Evolutionary conservation across 495 filamentous ascomycete species (phyloP).

Genomic region (Penicillium cinerascens): DNA sequence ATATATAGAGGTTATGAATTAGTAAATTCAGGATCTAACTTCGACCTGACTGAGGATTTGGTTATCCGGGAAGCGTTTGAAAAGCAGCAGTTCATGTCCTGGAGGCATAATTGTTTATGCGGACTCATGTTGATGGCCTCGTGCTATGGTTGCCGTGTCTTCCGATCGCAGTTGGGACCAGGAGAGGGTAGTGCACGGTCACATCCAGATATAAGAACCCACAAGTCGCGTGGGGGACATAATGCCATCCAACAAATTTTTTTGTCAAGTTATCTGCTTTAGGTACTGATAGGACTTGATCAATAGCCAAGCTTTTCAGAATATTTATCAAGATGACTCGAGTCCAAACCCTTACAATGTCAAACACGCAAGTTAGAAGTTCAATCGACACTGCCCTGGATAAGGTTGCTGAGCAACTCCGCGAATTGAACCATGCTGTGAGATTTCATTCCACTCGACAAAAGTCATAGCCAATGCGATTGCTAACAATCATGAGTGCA

Average conservation of each 20-base stretch:
- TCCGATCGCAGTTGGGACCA: background rate
- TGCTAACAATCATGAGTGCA: background rate
- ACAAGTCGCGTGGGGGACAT: background rate
- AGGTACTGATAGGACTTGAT: background rate
- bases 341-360: background rate
- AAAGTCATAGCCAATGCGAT: background rate
- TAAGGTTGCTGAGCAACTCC: slow-evolving; percentile 1
- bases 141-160: background rate
- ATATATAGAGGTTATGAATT: background rate
- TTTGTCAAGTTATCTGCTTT: no score
- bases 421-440: slow-evolving; percentile 2
- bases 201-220: background rate
- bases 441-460: background rate
- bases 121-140: background rate
- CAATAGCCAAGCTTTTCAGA: background rate
- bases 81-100: background rate
- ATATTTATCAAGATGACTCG: background rate
- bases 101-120: background rate
- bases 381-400: background rate
- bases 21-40: background rate
- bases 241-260: no score
- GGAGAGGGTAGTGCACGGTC: background rate
- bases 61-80: no score
- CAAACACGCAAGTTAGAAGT: background rate
- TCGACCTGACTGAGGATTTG: no score